These are phyloP conservation scores for Monosporascus sp. DNA, from an alignment of 2,329 filamentous ascomycete genomes.

Conservation along the genomic window DNA sequence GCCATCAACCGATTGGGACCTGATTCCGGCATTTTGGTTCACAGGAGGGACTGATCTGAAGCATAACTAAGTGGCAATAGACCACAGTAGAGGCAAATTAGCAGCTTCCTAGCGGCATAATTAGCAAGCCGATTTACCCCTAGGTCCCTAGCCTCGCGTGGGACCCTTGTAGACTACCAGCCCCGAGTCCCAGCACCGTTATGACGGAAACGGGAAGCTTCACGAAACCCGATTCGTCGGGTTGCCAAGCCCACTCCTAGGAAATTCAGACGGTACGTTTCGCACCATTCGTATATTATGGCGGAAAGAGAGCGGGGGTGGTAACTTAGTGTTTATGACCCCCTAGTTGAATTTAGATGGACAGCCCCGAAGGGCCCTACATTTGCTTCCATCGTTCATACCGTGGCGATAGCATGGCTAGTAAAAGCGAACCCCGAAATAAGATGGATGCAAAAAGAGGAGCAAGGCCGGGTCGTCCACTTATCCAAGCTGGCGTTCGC, in stretches of 20 bases:
- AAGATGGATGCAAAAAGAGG: not conserved
- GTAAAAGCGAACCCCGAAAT: not conserved
- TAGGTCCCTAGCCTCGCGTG: not conserved
- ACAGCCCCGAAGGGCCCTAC: not conserved
- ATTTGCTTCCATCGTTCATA: not conserved
- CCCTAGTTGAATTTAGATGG: not conserved
- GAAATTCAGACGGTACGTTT: not conserved
- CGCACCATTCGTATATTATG: not conserved
- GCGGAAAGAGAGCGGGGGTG: not conserved
- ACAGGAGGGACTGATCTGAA: not conserved
- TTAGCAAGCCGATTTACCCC: not conserved
- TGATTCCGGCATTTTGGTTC: not conserved
- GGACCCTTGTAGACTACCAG: not conserved
- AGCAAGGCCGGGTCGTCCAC: not conserved
- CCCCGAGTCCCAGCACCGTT: not conserved
- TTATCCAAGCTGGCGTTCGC: not conserved
- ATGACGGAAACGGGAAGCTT: not conserved
- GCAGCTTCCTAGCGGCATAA: not conserved
- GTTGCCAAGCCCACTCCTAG: not conserved
- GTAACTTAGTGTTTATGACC: not conserved
- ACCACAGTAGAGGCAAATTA: not conserved
- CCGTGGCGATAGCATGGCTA: not conserved
- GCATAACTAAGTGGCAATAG: not conserved
- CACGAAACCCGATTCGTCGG: not conserved
- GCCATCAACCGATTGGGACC: not conserved